Percentiles rank a stretch among this genome's conserved stretches.
phyloP scores from a whole-genome alignment of 2,329 filamentous ascomycete genomes.

The Penicillium verrucosum region DNA sequence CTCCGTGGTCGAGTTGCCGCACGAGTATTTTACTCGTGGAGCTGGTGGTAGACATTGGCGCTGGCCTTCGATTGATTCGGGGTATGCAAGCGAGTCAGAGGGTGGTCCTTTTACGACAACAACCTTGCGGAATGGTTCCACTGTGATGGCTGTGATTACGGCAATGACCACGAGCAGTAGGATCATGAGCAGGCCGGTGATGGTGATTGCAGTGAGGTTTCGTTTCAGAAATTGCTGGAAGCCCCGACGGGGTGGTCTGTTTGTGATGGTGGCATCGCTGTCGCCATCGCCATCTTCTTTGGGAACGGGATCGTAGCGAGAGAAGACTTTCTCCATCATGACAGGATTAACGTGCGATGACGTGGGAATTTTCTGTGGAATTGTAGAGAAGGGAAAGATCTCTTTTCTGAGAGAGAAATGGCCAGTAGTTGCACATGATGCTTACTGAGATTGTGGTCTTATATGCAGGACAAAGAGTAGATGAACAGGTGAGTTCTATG shows the following conservation, averaged over 20 bases:
- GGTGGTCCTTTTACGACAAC: slow-evolving; percentile 1
- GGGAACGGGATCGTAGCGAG: slow-evolving; percentile 4
- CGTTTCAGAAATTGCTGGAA: slow-evolving; percentile 3
- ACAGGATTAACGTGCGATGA: not conserved
- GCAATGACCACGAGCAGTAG: slow-evolving; percentile 6
- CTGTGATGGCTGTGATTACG: slow-evolving; percentile 7
- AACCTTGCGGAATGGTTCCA: slow-evolving; percentile 7
- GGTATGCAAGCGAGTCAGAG: not conserved
- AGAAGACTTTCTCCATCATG: slow-evolving; percentile 1
- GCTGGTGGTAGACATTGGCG: slow-evolving; percentile 9
- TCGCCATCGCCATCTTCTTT: slow-evolving; percentile 2
- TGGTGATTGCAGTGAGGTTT: slow-evolving; percentile 11
- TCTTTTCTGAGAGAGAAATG: not conserved
- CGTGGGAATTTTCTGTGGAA: not conserved
- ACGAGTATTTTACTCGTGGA: slow-evolving; percentile 9
- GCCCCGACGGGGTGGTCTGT: not conserved
- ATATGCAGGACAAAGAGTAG: slow-evolving; percentile 5
- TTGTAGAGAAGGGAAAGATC: not conserved
- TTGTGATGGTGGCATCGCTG: slow-evolving; percentile 2
- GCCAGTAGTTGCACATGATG: not conserved
- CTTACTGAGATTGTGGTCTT: not conserved
- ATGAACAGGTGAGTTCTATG: not conserved
- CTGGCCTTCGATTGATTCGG: not conserved
- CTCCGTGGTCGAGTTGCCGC: slow-evolving; percentile 15
- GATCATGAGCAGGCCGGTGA: slow-evolving; percentile 5